Percentiles rank a stretch among this genome's conserved stretches.
These are phyloP conservation scores for Saccharomycopsis schoenii DNA, from an alignment of 805 yeast genomes.

Conservation along the genomic window DNA sequence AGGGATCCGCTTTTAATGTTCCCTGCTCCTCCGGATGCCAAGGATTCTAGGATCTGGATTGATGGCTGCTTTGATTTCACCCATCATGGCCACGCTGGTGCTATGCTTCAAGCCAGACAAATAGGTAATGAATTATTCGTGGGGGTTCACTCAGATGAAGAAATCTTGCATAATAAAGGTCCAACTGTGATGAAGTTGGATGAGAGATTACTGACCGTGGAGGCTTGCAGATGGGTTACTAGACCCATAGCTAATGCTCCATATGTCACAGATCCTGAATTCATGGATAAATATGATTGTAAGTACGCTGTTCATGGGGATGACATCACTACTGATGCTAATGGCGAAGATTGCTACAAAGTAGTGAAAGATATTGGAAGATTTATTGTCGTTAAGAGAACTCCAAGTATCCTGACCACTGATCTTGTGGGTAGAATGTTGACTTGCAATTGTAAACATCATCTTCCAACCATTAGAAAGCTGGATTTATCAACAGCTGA, in stretches of 20 bases:
- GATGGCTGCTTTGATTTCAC: conserved; percentile 98
- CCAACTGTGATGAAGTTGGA: conserved; percentile 82
- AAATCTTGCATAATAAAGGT: conserved; percentile 74
- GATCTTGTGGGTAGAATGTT: conserved; percentile 89
- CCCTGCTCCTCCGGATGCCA: conserved; percentile 16
- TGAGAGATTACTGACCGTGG: conserved; percentile 78
- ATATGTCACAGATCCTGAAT: conserved; percentile 79
- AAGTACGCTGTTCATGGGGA: conserved; percentile 96
- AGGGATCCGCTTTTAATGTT: conserved; percentile 4
- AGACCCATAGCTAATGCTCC: conserved; percentile 71
- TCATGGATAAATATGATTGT: conserved; percentile 68
- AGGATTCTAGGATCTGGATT: conserved; percentile 64
- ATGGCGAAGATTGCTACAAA: conserved; percentile 90
- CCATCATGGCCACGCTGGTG: conserved; percentile 96
- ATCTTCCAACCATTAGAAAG: conserved; percentile 26
- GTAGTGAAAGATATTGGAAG: conserved; percentile 75
- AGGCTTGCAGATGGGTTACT: conserved; percentile 86
- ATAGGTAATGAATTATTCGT: conserved; percentile 67
- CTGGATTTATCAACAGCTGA: not conserved
- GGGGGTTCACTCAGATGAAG: conserved; percentile 91
- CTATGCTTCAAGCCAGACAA: conserved; percentile 85
- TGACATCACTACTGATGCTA: conserved; percentile 92
- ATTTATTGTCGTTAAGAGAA: conserved; percentile 84
- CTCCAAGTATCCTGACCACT: conserved; percentile 90
- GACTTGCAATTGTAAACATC: conserved; percentile 49